Percentiles rank a stretch among this genome's conserved stretches.
Conservation (phyloP, 2,329 filamentous ascomycete species). For the Cephalotrichum gorgonifer region DNA sequence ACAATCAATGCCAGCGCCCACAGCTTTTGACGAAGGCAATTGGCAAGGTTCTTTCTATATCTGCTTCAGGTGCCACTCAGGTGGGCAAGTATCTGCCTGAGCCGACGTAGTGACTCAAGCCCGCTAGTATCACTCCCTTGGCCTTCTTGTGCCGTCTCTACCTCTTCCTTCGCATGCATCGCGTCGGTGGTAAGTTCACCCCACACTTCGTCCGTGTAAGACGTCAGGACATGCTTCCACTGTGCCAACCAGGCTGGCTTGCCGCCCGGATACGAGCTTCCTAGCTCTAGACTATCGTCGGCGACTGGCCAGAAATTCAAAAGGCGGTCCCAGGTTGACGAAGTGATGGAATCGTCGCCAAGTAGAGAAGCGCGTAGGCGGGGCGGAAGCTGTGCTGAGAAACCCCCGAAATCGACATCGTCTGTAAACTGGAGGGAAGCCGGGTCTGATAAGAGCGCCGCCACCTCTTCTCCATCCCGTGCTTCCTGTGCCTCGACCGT, state of each 20-base stretch:
- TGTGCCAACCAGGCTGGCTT: slow-evolving; percentile 38
- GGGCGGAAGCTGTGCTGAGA: slow-evolving; percentile 1
- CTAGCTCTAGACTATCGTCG: slow-evolving; percentile 25
- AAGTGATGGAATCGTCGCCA: neutral
- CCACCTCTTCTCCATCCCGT: slow-evolving; percentile 27
- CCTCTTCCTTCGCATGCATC: slow-evolving; percentile 43
- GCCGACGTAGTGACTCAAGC: slow-evolving; percentile 19
- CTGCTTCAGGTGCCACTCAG: slow-evolving; percentile 17
- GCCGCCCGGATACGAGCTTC: slow-evolving; percentile 22
- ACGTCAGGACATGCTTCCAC: slow-evolving; percentile 44
- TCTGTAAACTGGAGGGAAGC: slow-evolving; percentile 23
- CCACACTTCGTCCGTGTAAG: slow-evolving; percentile 59
- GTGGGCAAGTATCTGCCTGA: slow-evolving; percentile 26
- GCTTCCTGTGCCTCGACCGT: slow-evolving; percentile 23
- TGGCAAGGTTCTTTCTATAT: slow-evolving; percentile 1
- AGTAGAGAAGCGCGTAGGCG: slow-evolving; percentile 5
- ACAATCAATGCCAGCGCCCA: too few species aligned
- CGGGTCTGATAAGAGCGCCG: slow-evolving; percentile 21
- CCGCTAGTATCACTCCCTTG: slow-evolving; percentile 12
- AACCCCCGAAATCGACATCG: slow-evolving; percentile 1
- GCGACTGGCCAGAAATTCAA: slow-evolving; percentile 42
- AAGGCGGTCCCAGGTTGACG: slow-evolving; percentile 28
- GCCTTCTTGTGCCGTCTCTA: slow-evolving; percentile 26
- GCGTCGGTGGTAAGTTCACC: slow-evolving; percentile 49
- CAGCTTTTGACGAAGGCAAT: neutral